Evolutionary conservation across 345 rosid genomes (phyloP).

Genomic region (Microcos paniculata): DNA sequence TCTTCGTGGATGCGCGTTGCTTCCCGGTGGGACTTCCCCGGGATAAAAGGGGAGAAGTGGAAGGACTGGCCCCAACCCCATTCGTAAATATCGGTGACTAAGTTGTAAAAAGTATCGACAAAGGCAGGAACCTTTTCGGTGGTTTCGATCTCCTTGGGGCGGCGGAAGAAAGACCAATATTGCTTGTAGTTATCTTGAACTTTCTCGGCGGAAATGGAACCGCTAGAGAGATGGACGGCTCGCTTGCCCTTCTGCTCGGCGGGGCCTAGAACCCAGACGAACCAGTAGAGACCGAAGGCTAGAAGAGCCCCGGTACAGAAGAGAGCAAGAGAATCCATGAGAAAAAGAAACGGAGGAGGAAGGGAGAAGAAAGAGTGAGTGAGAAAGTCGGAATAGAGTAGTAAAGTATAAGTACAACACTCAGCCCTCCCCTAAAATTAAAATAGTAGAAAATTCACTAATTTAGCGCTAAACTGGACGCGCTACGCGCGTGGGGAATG

Average conservation of each 20-base stretch:
- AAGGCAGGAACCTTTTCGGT: constrained; percentile 85
- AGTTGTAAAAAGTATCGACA: constrained; percentile 91
- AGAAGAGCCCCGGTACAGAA: constrained; percentile 68
- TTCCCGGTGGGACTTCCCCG: constrained; percentile 76
- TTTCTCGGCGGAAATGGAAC: constrained; percentile 86
- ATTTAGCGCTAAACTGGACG: not conserved
- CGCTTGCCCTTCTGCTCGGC: constrained; percentile 83
- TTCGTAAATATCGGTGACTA: constrained; percentile 95
- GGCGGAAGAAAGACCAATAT: constrained; percentile 88
- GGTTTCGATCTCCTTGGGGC: constrained; percentile 81
- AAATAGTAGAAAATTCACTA: not conserved
- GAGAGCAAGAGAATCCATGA: constrained; percentile 62
- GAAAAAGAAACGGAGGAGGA: not conserved
- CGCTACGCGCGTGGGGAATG: constrained; percentile 12
- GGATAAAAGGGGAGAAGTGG: constrained; percentile 86
- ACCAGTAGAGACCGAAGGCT: constrained; percentile 83
- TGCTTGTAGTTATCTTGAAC: constrained; percentile 71
- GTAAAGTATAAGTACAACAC: not conserved
- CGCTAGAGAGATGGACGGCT: constrained; percentile 78
- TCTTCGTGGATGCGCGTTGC: constrained; percentile 89
- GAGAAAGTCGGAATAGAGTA: not conserved
- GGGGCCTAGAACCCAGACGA: constrained; percentile 79
- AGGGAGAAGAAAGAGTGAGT: not conserved
- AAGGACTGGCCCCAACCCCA: constrained; percentile 99
- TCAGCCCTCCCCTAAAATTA: not conserved